Base-by-base conservation (phyloP, 768 basidiomycete species). In the Sistotremastrum niveocremeum region DNA sequence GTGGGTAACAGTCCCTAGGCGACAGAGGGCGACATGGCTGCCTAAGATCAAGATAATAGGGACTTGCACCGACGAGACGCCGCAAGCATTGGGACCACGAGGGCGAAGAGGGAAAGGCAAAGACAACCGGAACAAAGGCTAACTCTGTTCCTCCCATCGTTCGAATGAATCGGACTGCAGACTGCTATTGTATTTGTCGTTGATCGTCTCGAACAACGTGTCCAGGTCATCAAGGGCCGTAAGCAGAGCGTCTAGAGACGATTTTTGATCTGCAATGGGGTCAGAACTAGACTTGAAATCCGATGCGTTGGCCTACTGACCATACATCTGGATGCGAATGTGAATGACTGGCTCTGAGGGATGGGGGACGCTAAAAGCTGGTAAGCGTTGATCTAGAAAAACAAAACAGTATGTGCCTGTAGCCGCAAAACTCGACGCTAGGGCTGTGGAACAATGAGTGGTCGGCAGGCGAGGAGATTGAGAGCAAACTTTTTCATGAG, bases 281-380 rank as follows among this genome's bases (percentile, higher is more conserved):
- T 33, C 32, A 35, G 29, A 39, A 20, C 7, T 43, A 44, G 3
- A 11, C n/a, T 40, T 7, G 32, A 39, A 34, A 6, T 30, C 32
- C 8, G 28, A 46, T 40, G 35, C 11, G 49, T 4, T 11, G 29
- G 20, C 3, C 4, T 30, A 70, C 90, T 51, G 56, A 97, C 91
- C 91, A 54, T 97, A 95, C 94, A 98, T 98, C 75, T 98, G 94
- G 49, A 98, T 89, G n/a, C 95, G 85, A 30, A 98, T 67, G 57
- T 97, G 87, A 56, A 99, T 95, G 55, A 84, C 81, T 54, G 88
- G 85, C 68, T 99, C 95, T 7, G 94, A 95, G 3, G 95, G 95
- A 68, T 98, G 95, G 2, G 95, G 95, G 34, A 76, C 83, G 55
- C 85, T 88, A 54, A 1, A 39, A 20, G 37, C 20, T 1, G 20